These are phyloP conservation scores for Russula ochroleuca DNA, from an alignment of 768 basidiomycete genomes.

Conservation along the genomic window DNA sequence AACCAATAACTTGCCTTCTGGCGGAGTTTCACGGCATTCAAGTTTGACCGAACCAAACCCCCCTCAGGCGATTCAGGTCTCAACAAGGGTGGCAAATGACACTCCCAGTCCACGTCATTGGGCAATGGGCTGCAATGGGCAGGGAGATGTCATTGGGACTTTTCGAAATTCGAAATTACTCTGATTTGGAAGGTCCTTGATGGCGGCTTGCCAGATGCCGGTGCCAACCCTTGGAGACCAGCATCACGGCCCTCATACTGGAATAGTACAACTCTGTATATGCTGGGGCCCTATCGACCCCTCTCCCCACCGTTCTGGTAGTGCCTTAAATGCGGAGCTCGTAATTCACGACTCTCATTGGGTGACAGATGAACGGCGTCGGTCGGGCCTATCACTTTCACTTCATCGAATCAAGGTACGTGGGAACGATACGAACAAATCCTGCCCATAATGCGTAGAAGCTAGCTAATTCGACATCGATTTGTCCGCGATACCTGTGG, in stretches of 20 bases:
- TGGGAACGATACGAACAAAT: neutral
- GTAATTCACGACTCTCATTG: neutral
- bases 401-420: neutral
- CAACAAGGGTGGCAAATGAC: too few relatives aligned
- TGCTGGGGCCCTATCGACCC: too few relatives aligned
- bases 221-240: neutral
- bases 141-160: too few relatives aligned
- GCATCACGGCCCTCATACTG: neutral
- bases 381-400: neutral
- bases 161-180: neutral
- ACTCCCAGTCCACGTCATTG: too few relatives aligned
- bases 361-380: neutral
- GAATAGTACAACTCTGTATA: too few relatives aligned
- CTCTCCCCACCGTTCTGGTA: neutral
- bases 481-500: neutral
- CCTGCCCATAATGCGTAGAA: neutral
- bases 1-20: too few relatives aligned
- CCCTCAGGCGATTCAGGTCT: too few relatives aligned
- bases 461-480: neutral
- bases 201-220: neutral
- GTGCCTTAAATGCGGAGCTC: neutral
- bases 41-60: too few relatives aligned
- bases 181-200: neutral
- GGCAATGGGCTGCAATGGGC: too few relatives aligned
- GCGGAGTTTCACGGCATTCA: too few relatives aligned